Base-by-base conservation (phyloP, 2,329 filamentous ascomycete species). In the Talaromyces sp. region DNA sequence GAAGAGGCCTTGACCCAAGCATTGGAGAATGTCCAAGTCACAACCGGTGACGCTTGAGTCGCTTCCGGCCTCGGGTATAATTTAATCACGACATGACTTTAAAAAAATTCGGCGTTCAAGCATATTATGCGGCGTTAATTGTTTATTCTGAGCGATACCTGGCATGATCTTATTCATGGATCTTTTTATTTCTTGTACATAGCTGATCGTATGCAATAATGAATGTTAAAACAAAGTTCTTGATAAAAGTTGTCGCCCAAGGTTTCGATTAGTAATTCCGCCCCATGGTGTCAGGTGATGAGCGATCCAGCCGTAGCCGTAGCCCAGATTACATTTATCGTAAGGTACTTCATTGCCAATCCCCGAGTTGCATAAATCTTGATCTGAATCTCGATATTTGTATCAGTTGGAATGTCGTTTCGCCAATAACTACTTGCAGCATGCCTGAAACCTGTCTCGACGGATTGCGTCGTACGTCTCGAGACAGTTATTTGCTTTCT, bases 1-100 rank as follows among this genome's bases (percentile, higher is more conserved):
- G 85, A 87, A 68, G 81, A 86, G 70, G 84, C 83, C 49, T 71
- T 87, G 45, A 73, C 78, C 7, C 76, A 81, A 67, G 80, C 81
- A 33, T 67, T 83, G 66, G 71, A 78, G 62, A 76, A 49, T 15
- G 64, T 61, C 10, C 59, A 66, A 27, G 22, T 66, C 33, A 61
- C 75, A 57, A 70, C 74, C 13, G 60, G 68, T 22, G 72, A 72
- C 33, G 71, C 72, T 67, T 77, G 66, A 73, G 33, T 54, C 4
- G 9, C 37, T 49, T 47, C 37, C 37, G 19, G 35, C 8, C 9
- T n/a, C 3, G 15, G n/a, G 11, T 5, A 54, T 47, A 33, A 47
- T 15, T 17, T 37, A 52, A 50, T 61, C 59, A 37, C 27, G 43
- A 50, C 31, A 61, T 52, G 59, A 52, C 47, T 61, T 52, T 19